phyloP scores from a whole-genome alignment of 495 filamentous ascomycete genomes.

The Copromyces sp. region DNA sequence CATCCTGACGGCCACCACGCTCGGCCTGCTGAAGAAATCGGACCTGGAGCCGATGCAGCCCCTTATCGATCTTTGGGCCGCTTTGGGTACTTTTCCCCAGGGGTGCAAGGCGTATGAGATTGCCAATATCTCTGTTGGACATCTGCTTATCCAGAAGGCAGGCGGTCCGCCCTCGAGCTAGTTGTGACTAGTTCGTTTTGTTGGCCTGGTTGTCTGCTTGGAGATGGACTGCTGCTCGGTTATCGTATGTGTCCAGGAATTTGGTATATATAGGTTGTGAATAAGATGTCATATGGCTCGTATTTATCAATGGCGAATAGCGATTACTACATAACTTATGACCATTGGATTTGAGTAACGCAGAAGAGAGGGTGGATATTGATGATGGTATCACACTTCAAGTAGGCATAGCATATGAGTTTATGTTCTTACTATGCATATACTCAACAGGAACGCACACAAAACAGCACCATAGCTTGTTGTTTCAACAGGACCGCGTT shows the following conservation, averaged over 20 bases:
- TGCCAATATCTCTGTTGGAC: constrained; percentile 39
- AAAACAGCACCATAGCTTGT: not conserved
- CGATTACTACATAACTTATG: not conserved
- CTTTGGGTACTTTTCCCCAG: constrained; percentile 68
- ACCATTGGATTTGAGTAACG: not conserved
- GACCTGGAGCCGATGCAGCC: constrained; percentile 93
- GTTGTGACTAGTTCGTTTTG: not conserved
- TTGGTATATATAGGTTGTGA: not conserved
- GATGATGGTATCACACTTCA: not conserved
- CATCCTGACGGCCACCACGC: constrained; percentile 75
- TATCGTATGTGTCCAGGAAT: not conserved
- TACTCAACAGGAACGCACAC: not conserved
- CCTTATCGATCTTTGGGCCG: constrained; percentile 80
- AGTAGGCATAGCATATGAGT: not conserved
- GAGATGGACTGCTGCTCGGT: not conserved
- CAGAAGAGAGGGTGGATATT: not conserved
- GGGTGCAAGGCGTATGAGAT: constrained; percentile 51
- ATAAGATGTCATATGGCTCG: not conserved
- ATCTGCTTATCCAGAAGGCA: constrained; percentile 35
- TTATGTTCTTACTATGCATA: not conserved
- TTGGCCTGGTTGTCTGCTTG: not conserved
- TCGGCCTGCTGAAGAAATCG: constrained; percentile 70
- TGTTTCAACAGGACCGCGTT: not conserved
- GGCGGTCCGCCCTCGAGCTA: constrained; percentile 18
- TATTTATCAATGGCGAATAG: not conserved